Evolutionary conservation across 495 filamentous ascomycete species (phyloP), one percentile per base, ranked within the genome.

Genomic region (Hypoxylon trugodes): DNA sequence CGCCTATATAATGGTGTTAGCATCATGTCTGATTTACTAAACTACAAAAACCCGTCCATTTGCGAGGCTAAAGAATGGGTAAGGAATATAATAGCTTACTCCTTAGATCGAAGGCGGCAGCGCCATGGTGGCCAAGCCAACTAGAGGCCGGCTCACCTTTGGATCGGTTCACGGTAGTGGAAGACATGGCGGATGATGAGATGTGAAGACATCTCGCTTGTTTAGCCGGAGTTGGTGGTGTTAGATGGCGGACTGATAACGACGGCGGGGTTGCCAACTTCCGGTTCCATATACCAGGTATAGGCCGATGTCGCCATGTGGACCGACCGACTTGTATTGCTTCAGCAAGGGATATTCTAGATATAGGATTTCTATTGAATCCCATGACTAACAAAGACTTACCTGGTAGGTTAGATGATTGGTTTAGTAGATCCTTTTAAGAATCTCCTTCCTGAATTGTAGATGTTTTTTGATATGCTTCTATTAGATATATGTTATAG

Each of bases 81-180:
- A 15, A 16, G 41, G 38, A 16, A 22, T 4, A 6, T 1, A 25
- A 12, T 8, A 9, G 74, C 72, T 70, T 62, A 80, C 78, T 81
- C 53, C 78, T 72, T 21, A 81, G 65, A 40, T 81, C 77, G 36
- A 66, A 68, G 21, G 75, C 78, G 7, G 69, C 77, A 12, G 77
- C 73, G 26, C 78, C 78, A 40, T 67, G 65, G 43, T 77, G 74
- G 41, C 78, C 78, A 25, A 79, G 43, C 78, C 78, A 73, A 18
- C 48, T 72, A 37, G 41, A 54, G 28, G 64, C 64, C 40, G 56
- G 54, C 15, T 50, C 41, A 6, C 4, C 24, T 6, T 57, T 24
- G 8, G 13, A 10, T 22, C 48, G 43, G 4, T 33, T 40, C 36
- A 41, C 47, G 8, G 45, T 37, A 51, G n/a, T n/a, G n/a, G n/a